Evolutionary conservation across 2,329 filamentous ascomycete genomes (phyloP).

Genomic region (Sporothrix brunneoviolacea): DNA sequence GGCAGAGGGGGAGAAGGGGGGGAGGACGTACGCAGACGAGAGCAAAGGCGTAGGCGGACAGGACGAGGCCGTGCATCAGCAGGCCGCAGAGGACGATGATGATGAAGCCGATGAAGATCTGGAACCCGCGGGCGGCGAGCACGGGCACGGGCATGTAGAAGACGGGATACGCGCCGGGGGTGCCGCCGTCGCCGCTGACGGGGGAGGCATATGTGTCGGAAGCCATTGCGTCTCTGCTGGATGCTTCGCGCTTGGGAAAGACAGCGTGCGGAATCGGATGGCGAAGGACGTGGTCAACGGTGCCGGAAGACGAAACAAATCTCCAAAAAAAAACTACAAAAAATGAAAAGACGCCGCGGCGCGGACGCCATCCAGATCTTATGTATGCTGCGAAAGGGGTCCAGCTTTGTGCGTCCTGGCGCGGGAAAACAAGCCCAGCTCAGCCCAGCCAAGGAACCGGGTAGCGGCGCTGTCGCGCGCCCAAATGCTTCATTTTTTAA

Average conservation of each 20-base stretch:
- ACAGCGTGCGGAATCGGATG: too few species aligned
- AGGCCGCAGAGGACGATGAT: slow-evolving; percentile 22
- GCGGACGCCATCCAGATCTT: too few species aligned
- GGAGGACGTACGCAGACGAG: slow-evolving; percentile 24
- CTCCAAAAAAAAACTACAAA: too few species aligned
- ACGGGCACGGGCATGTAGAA: slow-evolving; percentile 23
- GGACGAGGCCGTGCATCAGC: slow-evolving; percentile 25
- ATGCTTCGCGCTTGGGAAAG: background rate
- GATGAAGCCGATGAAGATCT: slow-evolving; percentile 24
- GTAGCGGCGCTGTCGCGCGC: too few species aligned
- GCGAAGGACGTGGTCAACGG: too few species aligned
- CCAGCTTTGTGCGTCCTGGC: too few species aligned
- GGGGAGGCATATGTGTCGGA: slow-evolving; percentile 11
- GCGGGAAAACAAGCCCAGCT: too few species aligned
- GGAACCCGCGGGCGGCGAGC: slow-evolving; percentile 23
- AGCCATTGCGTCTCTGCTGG: background rate
- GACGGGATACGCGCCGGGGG: slow-evolving; percentile 19
- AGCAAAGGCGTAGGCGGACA: slow-evolving; percentile 22
- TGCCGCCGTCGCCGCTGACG: slow-evolving; percentile 10
- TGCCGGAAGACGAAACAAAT: too few species aligned
- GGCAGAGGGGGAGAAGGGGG: background rate
- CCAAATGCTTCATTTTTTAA: too few species aligned
- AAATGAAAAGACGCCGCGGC: too few species aligned
- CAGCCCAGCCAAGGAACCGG: too few species aligned
- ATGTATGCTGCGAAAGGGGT: too few species aligned